These are phyloP conservation scores for Ascochyta rabiei DNA, from an alignment of 2,329 filamentous ascomycete species.

Conservation along the genomic window DNA sequence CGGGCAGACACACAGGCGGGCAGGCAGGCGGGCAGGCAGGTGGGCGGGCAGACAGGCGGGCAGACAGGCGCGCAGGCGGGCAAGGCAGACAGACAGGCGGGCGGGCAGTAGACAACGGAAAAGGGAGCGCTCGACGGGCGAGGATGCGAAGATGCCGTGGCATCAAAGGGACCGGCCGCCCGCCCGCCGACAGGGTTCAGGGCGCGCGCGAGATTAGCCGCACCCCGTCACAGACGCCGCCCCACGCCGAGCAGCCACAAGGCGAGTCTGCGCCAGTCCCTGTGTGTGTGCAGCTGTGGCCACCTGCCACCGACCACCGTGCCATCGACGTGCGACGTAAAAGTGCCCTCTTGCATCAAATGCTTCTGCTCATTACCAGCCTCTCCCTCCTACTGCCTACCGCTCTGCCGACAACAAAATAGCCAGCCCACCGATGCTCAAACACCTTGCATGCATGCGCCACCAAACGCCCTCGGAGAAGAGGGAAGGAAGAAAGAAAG, in stretches of 20 bases:
- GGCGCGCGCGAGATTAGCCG: slow-evolving; percentile 2
- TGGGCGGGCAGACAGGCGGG: background rate
- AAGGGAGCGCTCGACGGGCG: background rate
- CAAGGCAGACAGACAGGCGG: background rate
- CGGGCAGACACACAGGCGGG: slow-evolving; percentile 10
- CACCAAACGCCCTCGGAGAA: background rate
- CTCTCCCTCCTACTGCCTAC: background rate
- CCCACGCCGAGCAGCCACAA: too few relatives aligned
- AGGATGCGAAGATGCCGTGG: slow-evolving; percentile 6
- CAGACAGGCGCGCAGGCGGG: slow-evolving; percentile 15
- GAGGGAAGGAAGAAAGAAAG: background rate
- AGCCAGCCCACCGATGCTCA: slow-evolving; percentile 8
- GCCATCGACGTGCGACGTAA: background rate
- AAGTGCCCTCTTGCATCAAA: background rate
- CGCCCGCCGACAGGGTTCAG: slow-evolving; percentile 10
- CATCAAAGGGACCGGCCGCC: slow-evolving; percentile 8
- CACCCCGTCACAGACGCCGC: too few relatives aligned
- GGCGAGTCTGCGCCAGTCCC: too few relatives aligned
- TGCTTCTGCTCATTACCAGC: slow-evolving; percentile 2
- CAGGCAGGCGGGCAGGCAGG: too few relatives aligned
- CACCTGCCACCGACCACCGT: too few relatives aligned
- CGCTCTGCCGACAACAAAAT: background rate
- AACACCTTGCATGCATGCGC: slow-evolving; percentile 15
- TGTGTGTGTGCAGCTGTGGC: too few relatives aligned
- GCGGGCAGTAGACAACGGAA: background rate